A percentile compares a stretch with the other conserved stretches of the same genome.
These are phyloP conservation scores for Furcasterigmium furcatum DNA, from an alignment of 2,329 filamentous ascomycete species.

Conservation along the genomic window DNA sequence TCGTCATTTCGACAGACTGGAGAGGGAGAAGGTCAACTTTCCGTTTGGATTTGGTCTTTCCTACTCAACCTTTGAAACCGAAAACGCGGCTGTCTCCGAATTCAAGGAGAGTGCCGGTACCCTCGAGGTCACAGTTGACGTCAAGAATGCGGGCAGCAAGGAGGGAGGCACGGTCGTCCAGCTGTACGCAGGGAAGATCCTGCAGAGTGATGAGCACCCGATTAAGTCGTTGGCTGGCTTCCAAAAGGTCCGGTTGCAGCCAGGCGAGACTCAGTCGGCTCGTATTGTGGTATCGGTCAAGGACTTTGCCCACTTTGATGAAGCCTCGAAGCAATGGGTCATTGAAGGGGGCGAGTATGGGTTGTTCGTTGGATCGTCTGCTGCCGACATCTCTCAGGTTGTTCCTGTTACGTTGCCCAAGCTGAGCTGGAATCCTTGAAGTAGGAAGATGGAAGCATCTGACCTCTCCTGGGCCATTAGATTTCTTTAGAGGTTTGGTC, in stretches of 20 bases:
- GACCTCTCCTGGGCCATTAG: too few species aligned
- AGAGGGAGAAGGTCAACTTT: constrained; percentile 55
- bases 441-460: too few species aligned
- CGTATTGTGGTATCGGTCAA: constrained; percentile 11
- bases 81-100: constrained; percentile 42
- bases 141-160: constrained; percentile 56
- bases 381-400: too few species aligned
- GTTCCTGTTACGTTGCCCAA: too few species aligned
- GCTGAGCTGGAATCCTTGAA: too few species aligned
- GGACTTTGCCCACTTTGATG: constrained; percentile 25
- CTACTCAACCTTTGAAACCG: constrained; percentile 63
- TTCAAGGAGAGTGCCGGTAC: constrained; percentile 34
- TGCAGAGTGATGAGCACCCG: constrained; percentile 9
- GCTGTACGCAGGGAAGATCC: constrained; percentile 37
- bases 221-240: constrained; percentile 25
- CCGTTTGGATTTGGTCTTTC: constrained; percentile 65
- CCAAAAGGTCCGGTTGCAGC: constrained; percentile 18
- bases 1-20: constrained; percentile 61
- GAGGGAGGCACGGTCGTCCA: constrained; percentile 53
- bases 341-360: constrained; percentile 20
- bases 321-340: constrained; percentile 18
- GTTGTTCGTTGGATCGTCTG: constrained; percentile 20
- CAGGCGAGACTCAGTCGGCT: constrained; percentile 13
- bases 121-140: constrained; percentile 41
- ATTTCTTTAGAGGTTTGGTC: too few species aligned